Evolutionary conservation across 352 stramenopile species (phyloP), one percentile per base, ranked within the genome.

Genomic region (Halophytophthora batemanensis): DNA sequence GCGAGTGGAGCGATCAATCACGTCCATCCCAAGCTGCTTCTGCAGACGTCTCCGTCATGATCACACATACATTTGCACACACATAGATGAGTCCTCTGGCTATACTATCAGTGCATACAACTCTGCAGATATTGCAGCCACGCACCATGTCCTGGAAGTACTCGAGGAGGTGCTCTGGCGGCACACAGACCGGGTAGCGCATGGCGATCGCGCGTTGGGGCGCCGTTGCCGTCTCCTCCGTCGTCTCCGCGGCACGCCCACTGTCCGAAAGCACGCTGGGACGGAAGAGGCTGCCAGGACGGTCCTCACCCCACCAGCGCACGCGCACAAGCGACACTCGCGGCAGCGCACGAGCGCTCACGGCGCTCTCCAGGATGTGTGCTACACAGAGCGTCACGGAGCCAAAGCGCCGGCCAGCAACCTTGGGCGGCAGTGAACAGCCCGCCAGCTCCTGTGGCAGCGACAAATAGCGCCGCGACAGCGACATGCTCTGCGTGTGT

Each of bases 71-170:
- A 28, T n/a, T 0, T 15, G 11, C 25, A 59, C 14, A 21, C 36
- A 38, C 11, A 10, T 8, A 31, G 4, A 8, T 31, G 25, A 31
- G 8, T 31, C 25, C 25, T 31, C 25, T 31, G 25, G 25, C 25
- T 31, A 10, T 31, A 4, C 25, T 8, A 31, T 8, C 8, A 8
- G 4, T 8, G 25, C 25, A 31, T 31, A 10, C 25, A 31, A 31
- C 4, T 8, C 4, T 4, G 8, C 25, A 8, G 25, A 31, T 31
- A 8, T 8, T 31, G 4, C 8, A 28, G 25, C 18, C 11, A 49
- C 60, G 48, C 33, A 73, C 63, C 76, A 84, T 82, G 44, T 84
- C 76, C 11, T 61, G 45, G 21, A 87, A 77, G 50, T 87, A 87
- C 25, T 71, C 76, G 18, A 74, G 15, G n/a, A 87, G 50, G 22